Conservation (phyloP, 2,329 filamentous ascomycete genomes). For the Aureobasidium sp. region DNA sequence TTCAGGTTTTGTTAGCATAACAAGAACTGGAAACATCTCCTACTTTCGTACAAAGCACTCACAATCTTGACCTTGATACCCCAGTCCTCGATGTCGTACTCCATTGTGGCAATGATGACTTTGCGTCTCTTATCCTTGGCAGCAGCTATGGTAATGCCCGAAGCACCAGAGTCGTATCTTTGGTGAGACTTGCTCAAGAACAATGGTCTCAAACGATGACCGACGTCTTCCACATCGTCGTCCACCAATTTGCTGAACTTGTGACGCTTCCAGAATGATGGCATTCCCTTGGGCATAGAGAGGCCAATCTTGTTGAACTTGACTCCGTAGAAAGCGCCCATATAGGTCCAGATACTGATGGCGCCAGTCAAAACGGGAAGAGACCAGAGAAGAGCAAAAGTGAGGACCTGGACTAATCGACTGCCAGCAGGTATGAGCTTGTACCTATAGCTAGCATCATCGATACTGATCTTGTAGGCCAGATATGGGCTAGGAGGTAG, state of each 20-base stretch:
- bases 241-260: constrained; percentile 23
- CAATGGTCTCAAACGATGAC: constrained; percentile 27
- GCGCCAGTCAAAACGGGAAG: constrained; percentile 47
- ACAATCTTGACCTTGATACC: constrained; percentile 61
- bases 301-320: constrained; percentile 56
- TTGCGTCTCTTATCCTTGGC: constrained; percentile 36
- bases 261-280: constrained; percentile 31
- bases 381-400: constrained; percentile 49
- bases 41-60: not conserved
- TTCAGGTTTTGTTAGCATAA: not conserved
- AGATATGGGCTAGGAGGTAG: constrained; percentile 49
- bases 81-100: constrained; percentile 54
- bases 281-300: constrained; percentile 33
- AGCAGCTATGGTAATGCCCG: constrained; percentile 1
- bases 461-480: constrained; percentile 48
- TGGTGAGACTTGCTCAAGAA: constrained; percentile 25
- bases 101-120: constrained; percentile 50
- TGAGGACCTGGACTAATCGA: constrained; percentile 45
- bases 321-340: constrained; percentile 56
- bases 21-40: too few relatives aligned
- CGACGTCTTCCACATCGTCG: constrained; percentile 25
- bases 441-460: constrained; percentile 50
- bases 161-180: not conserved
- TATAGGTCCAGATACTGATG: constrained; percentile 49
- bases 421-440: constrained; percentile 48